Percentiles rank a stretch among this genome's conserved stretches.
These are phyloP conservation scores for Pezicula carpinea DNA, from an alignment of 2,329 filamentous ascomycete genomes.

Conservation along the genomic window DNA sequence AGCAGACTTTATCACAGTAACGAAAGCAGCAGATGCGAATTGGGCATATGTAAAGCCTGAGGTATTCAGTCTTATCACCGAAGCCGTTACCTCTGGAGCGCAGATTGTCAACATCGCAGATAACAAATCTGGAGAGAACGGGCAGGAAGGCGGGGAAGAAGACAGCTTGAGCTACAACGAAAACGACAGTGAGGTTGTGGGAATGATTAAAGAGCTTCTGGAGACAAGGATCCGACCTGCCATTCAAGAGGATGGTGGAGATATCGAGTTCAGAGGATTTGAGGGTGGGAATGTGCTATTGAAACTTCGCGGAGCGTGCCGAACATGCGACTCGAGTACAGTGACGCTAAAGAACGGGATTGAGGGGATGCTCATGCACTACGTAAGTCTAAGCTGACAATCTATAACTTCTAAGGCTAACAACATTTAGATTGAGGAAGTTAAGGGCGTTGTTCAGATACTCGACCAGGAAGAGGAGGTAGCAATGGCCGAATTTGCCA, in stretches of 20 bases:
- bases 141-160: slow-evolving; percentile 44
- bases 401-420: slow-evolving; percentile 13
- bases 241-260: slow-evolving; percentile 95
- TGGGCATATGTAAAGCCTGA: slow-evolving; percentile 97
- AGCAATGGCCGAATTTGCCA: slow-evolving; percentile 80
- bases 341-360: slow-evolving; percentile 97
- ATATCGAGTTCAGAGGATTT: slow-evolving; percentile 94
- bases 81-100: slow-evolving; percentile 81
- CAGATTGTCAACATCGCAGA: slow-evolving; percentile 70
- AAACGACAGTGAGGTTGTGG: slow-evolving; percentile 87
- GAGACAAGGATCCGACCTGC: slow-evolving; percentile 92
- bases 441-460: slow-evolving; percentile 86
- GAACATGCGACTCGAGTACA: slow-evolving; percentile 94
- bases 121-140: slow-evolving; percentile 48
- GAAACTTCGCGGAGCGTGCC: slow-evolving; percentile 87
- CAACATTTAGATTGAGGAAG: slow-evolving; percentile 76
- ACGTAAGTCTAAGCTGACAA: slow-evolving; percentile 52
- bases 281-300: slow-evolving; percentile 77
- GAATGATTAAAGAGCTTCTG: slow-evolving; percentile 97
- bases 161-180: slow-evolving; percentile 82
- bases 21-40: slow-evolving; percentile 79
- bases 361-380: slow-evolving; percentile 97
- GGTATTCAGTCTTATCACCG: slow-evolving; percentile 91
- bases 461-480: slow-evolving; percentile 90
- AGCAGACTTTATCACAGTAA: slow-evolving; percentile 93